Conservation (phyloP, 371 early-diverging fungal genomes). For the Globomyces sp. region DNA sequence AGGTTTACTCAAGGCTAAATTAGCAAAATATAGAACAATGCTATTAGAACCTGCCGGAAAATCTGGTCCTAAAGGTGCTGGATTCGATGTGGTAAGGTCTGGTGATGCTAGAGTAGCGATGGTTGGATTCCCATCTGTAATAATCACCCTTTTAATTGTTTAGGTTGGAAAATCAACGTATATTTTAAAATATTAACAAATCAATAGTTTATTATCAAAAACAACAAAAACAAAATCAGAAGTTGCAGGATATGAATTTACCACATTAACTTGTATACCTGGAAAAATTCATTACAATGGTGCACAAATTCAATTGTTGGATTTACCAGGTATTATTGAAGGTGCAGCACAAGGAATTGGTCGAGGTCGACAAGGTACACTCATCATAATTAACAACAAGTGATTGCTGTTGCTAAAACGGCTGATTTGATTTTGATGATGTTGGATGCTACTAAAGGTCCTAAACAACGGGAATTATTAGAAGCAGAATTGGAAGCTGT, state of each 20-base stretch:
- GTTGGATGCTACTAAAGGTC: slow-evolving; percentile 92
- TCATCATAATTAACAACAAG: too few relatives aligned
- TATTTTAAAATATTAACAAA: too few relatives aligned
- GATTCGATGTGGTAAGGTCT: slow-evolving; percentile 97
- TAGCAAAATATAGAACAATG: slow-evolving; percentile 93
- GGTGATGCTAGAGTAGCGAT: slow-evolving; percentile 99
- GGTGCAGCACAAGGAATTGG: slow-evolving; percentile 99
- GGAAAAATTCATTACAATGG: slow-evolving; percentile 98
- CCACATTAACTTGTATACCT: slow-evolving; percentile 97
- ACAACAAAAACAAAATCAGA: slow-evolving; percentile 94
- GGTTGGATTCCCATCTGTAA: slow-evolving; percentile 97
- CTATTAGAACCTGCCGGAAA: slow-evolving; percentile 85
- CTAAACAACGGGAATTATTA: slow-evolving; percentile 73
- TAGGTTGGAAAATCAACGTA: slow-evolving; percentile 92
- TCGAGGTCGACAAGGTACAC: slow-evolving; percentile 85
- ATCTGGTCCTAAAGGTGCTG: slow-evolving; percentile 88
- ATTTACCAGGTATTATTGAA: slow-evolving; percentile 97
- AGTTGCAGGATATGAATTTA: slow-evolving; percentile 95
- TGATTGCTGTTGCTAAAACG: slow-evolving; percentile 91
- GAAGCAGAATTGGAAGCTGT: slow-evolving; percentile 98
- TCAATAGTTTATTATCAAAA: slow-evolving; percentile 71
- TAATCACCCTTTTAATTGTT: too few relatives aligned
- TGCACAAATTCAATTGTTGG: slow-evolving; percentile 92
- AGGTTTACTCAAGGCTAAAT: slow-evolving; percentile 92
- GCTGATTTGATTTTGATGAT: slow-evolving; percentile 65